Evolutionary conservation across 345 rosid genomes (phyloP).

Genomic region (Eucalyptus marginata): DNA sequence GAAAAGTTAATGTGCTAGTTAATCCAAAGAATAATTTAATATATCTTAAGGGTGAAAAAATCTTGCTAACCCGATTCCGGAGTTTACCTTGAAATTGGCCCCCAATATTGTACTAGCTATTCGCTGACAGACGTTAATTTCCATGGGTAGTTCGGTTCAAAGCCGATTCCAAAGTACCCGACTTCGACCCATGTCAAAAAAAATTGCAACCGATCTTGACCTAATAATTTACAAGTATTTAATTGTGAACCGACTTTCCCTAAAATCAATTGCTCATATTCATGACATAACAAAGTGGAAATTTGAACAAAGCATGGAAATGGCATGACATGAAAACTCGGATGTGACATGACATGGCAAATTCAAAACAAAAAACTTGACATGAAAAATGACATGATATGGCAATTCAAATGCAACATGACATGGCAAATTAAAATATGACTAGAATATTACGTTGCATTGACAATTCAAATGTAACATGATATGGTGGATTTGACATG

Average conservation of each 20-base stretch:
- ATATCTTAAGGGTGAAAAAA: neutral
- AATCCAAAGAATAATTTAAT: neutral
- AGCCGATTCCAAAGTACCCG: neutral
- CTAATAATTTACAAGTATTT: neutral
- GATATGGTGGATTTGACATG: neutral
- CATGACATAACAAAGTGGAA: neutral
- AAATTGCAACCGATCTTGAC: neutral
- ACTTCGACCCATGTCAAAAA: neutral
- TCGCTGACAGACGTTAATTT: neutral
- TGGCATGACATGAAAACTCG: fast-evolving
- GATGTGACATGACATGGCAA: neutral
- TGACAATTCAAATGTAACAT: neutral
- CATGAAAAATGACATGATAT: too few relatives aligned
- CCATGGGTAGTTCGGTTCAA: neutral
- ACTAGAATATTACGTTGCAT: neutral
- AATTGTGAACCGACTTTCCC: neutral
- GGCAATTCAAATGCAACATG: too few relatives aligned
- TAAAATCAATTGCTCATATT: neutral
- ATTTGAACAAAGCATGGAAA: neutral
- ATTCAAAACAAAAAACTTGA: too few relatives aligned
- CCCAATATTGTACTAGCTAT: neutral
- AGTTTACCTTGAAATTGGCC: neutral
- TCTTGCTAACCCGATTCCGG: neutral
- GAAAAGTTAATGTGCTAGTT: neutral
- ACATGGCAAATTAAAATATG: too few relatives aligned